Percentiles rank a stretch among this genome's conserved stretches.
phyloP scores from a whole-genome alignment of 805 yeast species.

The Yamadazyma ubonensis region DNA sequence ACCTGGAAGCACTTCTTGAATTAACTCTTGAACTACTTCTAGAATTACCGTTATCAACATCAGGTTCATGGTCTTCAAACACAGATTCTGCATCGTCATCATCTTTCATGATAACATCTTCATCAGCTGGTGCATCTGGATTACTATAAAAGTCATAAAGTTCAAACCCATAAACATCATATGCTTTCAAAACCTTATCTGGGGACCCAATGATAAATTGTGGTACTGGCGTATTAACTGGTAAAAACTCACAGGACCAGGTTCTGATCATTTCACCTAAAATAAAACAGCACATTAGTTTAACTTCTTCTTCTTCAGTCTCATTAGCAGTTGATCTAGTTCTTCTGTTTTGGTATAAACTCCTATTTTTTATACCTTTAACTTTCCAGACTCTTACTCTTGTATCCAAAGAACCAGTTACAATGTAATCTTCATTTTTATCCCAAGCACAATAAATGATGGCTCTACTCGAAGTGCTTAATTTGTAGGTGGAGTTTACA shows the following conservation, averaged over 20 bases:
- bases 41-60: slow-evolving; percentile 7
- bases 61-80: slow-evolving; percentile 8
- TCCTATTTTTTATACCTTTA: slow-evolving; percentile 23
- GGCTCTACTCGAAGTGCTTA: slow-evolving; percentile 33
- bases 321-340: slow-evolving; percentile 25
- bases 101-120: slow-evolving; percentile 16
- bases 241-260: slow-evolving; percentile 67
- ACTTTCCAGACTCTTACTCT: slow-evolving; percentile 70
- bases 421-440: slow-evolving; percentile 61
- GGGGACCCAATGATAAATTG: slow-evolving; percentile 74
- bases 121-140: slow-evolving; percentile 13
- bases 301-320: slow-evolving; percentile 17
- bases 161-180: slow-evolving; percentile 38
- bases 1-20: slow-evolving; percentile 5
- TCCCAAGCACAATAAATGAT: slow-evolving; percentile 75
- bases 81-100: slow-evolving; percentile 13
- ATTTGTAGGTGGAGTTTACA: slow-evolving; percentile 25
- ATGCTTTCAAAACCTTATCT: slow-evolving; percentile 54
- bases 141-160: slow-evolving; percentile 44
- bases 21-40: slow-evolving; percentile 4
- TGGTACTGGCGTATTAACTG: slow-evolving; percentile 35
- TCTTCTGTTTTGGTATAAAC: slow-evolving; percentile 12
- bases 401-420: slow-evolving; percentile 73
- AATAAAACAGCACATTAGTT: slow-evolving; percentile 35
- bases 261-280: slow-evolving; percentile 40